A percentile compares a stretch with the other conserved stretches of the same genome.
These are phyloP conservation scores for Phellopilus nigrolimitatus DNA, from an alignment of 1,284 basidiomycete genomes.

Conservation along the genomic window DNA sequence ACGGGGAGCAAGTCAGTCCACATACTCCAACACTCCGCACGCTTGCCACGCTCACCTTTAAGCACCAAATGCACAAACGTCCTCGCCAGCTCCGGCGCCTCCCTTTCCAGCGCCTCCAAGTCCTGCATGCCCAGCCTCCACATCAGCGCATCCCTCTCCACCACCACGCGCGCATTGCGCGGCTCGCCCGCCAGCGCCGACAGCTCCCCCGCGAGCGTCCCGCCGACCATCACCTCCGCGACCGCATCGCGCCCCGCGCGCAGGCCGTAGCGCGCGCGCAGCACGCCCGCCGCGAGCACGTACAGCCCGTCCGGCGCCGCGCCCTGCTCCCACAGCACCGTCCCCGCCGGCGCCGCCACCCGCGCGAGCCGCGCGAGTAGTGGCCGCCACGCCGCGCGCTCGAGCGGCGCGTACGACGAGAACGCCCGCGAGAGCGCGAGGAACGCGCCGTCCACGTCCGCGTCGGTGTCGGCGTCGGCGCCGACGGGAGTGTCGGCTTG, in stretches of 20 bases:
- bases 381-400: conserved; percentile 44
- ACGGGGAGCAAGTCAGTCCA: background rate
- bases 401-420: conserved; percentile 56
- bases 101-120: conserved; percentile 57
- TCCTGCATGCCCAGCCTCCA: conserved; percentile 71
- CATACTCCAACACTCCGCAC: conserved; percentile 4
- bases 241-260: conserved; percentile 60
- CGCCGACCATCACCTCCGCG: conserved; percentile 89
- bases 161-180: conserved; percentile 82
- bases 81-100: conserved; percentile 61
- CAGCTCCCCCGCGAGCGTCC: conserved; percentile 86
- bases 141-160: conserved; percentile 71
- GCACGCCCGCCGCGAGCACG: conserved; percentile 79
- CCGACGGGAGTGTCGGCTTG: conserved; percentile 23
- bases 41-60: conserved; percentile 59
- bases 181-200: conserved; percentile 71
- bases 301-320: conserved; percentile 81
- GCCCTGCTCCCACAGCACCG: conserved; percentile 72
- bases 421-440: conserved; percentile 74
- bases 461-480: conserved; percentile 14
- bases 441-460: conserved; percentile 44
- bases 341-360: conserved; percentile 50
- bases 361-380: conserved; percentile 74
- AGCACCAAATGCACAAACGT: conserved; percentile 70
- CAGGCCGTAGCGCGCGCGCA: conserved; percentile 78